Conservation (phyloP, 1,139 yeast genomes). For the Kodamaea arcana region DNA sequence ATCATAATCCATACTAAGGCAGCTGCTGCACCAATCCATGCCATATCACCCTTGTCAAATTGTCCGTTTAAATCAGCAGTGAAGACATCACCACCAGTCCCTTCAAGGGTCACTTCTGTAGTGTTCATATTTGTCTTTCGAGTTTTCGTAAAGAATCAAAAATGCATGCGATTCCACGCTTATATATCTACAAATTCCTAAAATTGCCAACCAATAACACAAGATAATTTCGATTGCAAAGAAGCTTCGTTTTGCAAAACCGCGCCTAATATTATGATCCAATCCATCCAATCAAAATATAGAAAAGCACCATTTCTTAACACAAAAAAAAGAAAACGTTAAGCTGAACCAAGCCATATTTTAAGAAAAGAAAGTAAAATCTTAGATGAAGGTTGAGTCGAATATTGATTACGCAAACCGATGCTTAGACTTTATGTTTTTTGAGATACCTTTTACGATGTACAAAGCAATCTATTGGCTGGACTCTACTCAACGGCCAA, state of each 20-base stretch:
- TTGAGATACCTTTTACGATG: background rate
- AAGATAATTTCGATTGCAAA: background rate
- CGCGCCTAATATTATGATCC: background rate
- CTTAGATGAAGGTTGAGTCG: background rate
- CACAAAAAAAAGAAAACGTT: background rate
- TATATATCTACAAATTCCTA: background rate
- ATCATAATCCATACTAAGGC: slow-evolving; percentile 89
- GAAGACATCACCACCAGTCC: slow-evolving; percentile 79
- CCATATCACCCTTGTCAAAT: slow-evolving; percentile 76
- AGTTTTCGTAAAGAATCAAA: background rate
- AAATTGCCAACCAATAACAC: background rate
- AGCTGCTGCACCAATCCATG: slow-evolving; percentile 77
- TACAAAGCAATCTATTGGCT: background rate
- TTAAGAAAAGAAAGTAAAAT: no score
- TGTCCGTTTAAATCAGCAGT: slow-evolving; percentile 69
- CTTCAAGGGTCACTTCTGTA: slow-evolving; percentile 44
- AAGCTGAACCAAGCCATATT: background rate
- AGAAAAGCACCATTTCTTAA: background rate
- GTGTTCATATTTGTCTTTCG: slow-evolving; percentile 5
- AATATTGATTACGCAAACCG: background rate
- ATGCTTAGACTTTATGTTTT: background rate
- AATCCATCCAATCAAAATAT: slow-evolving; percentile 8
- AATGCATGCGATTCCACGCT: background rate
- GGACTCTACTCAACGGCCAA: background rate
- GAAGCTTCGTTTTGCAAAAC: background rate